Evolutionary conservation across 495 filamentous ascomycete species (phyloP).

Genomic region (Hypoxylon fragiforme): DNA sequence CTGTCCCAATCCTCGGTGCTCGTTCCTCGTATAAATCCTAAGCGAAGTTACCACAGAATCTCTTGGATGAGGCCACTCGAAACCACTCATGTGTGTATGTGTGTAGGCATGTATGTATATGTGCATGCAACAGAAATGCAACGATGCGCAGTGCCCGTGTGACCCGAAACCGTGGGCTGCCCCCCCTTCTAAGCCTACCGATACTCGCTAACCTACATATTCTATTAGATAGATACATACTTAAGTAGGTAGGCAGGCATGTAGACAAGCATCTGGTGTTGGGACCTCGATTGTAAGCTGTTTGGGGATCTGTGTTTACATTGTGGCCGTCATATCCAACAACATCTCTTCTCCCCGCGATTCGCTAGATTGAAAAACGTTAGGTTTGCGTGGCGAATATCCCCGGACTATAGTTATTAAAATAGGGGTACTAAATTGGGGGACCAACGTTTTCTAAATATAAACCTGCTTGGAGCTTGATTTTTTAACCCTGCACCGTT

Average conservation of each 20-base stretch:
- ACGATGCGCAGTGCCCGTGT: conserved; percentile 14
- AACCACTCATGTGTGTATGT: too few species aligned
- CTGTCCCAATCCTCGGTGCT: conserved; percentile 1
- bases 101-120: too few species aligned
- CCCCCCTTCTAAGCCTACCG: too few species aligned
- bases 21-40: conserved; percentile 12
- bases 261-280: too few species aligned
- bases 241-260: conserved; percentile 9
- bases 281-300: neutral
- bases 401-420: too few species aligned
- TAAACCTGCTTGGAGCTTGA: neutral
- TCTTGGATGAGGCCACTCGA: neutral
- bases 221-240: neutral
- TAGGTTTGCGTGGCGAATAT: too few species aligned
- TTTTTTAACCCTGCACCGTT: conserved; percentile 4
- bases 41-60: conserved; percentile 9
- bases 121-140: conserved; percentile 9
- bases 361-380: too few species aligned
- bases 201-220: too few species aligned
- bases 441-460: conserved; percentile 11
- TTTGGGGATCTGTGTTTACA: conserved; percentile 8
- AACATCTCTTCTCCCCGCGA: neutral
- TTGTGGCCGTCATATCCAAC: conserved; percentile 2
- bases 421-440: neutral
- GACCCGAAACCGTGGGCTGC: conserved; percentile 9